Evolutionary conservation across 2,329 filamentous ascomycete species (phyloP).

Genomic region (Akanthomyces lecanii): DNA sequence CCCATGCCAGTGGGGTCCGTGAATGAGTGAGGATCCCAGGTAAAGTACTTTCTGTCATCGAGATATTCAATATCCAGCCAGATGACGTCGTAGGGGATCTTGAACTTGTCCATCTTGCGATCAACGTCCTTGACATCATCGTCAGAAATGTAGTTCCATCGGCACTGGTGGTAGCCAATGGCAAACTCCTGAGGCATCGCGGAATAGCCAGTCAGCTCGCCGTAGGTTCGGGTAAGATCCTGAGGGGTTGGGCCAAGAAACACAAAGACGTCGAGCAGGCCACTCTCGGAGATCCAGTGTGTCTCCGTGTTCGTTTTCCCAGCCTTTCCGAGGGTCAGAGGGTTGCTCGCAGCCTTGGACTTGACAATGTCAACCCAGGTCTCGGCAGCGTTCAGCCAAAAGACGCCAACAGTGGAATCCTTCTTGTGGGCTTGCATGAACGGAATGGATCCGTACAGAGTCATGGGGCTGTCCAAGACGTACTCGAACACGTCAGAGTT

Average conservation of each 20-base stretch:
- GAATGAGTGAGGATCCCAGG: conserved; percentile 89
- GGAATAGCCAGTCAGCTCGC: conserved; percentile 86
- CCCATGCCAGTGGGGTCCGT: conserved; percentile 82
- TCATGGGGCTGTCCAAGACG: conserved; percentile 95
- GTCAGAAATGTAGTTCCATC: conserved; percentile 98
- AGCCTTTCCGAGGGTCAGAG: conserved; percentile 66
- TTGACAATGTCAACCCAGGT: conserved; percentile 97
- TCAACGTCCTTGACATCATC: conserved; percentile 97
- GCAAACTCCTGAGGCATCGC: conserved; percentile 89
- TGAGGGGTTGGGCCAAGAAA: conserved; percentile 85
- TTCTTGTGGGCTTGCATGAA: conserved; percentile 97
- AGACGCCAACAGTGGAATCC: conserved; percentile 88
- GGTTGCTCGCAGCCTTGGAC: conserved; percentile 66
- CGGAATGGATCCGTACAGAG: conserved; percentile 92
- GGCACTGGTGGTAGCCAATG: conserved; percentile 92
- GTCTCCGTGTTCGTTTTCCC: conserved; percentile 75
- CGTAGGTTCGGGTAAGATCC: conserved; percentile 77
- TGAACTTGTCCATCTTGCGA: conserved; percentile 89
- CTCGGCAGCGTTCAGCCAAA: conserved; percentile 96
- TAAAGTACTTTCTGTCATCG: conserved; percentile 96
- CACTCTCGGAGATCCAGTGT: conserved; percentile 95
- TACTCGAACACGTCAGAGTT: conserved; percentile 99
- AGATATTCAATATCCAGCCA: conserved; percentile 99
- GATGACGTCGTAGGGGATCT: conserved; percentile 97
- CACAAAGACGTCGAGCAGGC: conserved; percentile 86